Evolutionary conservation across 169 alveolate genomes (phyloP).

Genomic region (Plasmodium inui): DNA sequence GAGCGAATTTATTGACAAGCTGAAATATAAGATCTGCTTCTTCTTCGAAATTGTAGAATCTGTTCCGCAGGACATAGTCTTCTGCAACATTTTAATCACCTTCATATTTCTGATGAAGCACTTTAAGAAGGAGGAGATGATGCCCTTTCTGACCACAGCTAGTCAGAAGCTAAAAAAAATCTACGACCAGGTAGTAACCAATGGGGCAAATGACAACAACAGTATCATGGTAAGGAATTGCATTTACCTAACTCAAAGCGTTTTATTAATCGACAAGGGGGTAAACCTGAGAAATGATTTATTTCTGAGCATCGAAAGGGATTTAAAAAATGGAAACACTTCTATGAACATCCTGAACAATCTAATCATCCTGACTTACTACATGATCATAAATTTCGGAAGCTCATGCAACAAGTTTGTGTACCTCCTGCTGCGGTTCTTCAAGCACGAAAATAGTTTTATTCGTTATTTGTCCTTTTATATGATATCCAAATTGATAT

Average conservation of each 20-base stretch:
- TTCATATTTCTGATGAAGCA: constrained; percentile 49
- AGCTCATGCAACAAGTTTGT: constrained; percentile 71
- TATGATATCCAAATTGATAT: constrained; percentile 48
- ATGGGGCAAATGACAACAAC: background rate
- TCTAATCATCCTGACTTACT: constrained; percentile 36
- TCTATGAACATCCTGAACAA: constrained; percentile 47
- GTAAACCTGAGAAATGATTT: constrained; percentile 12
- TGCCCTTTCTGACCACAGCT: constrained; percentile 12
- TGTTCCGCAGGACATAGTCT: constrained; percentile 12
- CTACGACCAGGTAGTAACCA: background rate
- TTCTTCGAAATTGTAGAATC: constrained; percentile 42
- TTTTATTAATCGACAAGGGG: constrained; percentile 29
- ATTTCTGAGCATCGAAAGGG: constrained; percentile 32
- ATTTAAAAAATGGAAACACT: constrained; percentile 24
- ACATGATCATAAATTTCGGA: constrained; percentile 63
- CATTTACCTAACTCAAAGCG: constrained; percentile 33
- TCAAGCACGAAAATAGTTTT: constrained; percentile 55
- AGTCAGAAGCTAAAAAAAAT: constrained; percentile 12
- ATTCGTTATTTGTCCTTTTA: constrained; percentile 68
- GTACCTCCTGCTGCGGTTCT: constrained; percentile 31
- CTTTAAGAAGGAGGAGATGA: constrained; percentile 26
- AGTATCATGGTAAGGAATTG: constrained; percentile 53
- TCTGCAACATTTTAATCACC: constrained; percentile 50
- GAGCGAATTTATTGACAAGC: constrained; percentile 43
- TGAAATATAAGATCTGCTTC: constrained; percentile 25